phyloP scores from a whole-genome alignment of 768 basidiomycete genomes.

The Kwoniella botswanensis region DNA sequence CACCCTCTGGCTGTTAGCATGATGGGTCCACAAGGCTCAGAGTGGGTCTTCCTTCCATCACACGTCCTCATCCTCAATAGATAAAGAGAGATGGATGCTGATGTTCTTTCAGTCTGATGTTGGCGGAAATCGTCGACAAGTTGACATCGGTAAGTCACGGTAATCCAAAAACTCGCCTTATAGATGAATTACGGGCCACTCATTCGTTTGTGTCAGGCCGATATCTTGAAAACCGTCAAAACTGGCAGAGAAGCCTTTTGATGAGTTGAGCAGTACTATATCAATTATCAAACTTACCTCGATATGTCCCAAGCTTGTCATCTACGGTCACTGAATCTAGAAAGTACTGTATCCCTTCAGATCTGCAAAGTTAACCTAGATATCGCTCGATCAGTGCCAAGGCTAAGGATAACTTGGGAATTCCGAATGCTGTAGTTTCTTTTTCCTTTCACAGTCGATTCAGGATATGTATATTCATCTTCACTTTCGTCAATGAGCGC shows the following conservation, averaged over 20 bases:
- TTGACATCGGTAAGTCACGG: not conserved
- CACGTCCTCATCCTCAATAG: no score
- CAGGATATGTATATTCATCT: no score
- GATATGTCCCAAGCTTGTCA: not conserved
- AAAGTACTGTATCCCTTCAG: not conserved
- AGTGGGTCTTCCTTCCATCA: not conserved
- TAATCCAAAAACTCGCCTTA: no score
- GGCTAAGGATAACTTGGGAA: not conserved
- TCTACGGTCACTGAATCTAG: not conserved
- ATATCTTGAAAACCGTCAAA: not conserved
- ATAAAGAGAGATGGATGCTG: not conserved
- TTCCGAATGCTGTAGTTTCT: not conserved
- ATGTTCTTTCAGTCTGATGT: not conserved
- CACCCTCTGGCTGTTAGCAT: not conserved
- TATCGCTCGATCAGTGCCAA: not conserved
- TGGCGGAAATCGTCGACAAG: not conserved
- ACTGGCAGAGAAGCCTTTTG: not conserved
- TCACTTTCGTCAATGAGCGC: no score
- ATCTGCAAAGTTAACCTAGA: not conserved
- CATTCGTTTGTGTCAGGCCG: not conserved
- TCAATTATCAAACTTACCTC: not conserved
- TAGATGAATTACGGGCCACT: no score
- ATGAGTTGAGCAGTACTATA: not conserved
- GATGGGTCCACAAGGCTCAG: not conserved
- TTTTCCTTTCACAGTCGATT: not conserved